Conservation (phyloP, 2,329 filamentous ascomycete genomes). For the Didymella pinodella region DNA sequence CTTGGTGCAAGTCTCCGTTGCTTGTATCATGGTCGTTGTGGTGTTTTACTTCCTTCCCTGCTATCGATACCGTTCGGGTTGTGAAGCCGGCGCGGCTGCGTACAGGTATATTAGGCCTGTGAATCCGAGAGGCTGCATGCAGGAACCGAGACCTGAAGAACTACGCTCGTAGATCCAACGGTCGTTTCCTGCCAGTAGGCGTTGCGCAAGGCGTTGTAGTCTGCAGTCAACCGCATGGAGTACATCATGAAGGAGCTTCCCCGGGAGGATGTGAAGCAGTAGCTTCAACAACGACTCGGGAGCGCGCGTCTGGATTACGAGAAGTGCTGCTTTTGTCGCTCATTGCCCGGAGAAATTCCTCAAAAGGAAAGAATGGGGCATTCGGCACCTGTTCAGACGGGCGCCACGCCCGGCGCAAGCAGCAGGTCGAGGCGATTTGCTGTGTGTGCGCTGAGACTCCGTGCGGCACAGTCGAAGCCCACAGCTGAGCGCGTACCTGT, state of each 20-base stretch:
- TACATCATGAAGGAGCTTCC: neutral
- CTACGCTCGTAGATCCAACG: constrained; percentile 2
- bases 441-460: constrained; percentile 9
- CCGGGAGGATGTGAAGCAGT: constrained; percentile 1
- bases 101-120: too few species aligned
- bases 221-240: neutral
- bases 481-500: constrained; percentile 15
- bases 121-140: constrained; percentile 1
- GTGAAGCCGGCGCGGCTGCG: neutral
- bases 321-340: constrained; percentile 9
- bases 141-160: constrained; percentile 1
- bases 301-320: constrained; percentile 7
- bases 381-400: constrained; percentile 10
- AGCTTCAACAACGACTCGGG: neutral
- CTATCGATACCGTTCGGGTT: neutral
- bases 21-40: constrained; percentile 4
- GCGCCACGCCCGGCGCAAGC: constrained; percentile 11
- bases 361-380: constrained; percentile 2
- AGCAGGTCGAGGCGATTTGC: constrained; percentile 11
- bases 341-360: neutral
- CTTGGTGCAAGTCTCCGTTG: constrained; percentile 5
- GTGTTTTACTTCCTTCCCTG: neutral
- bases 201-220: neutral
- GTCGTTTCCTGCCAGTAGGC: constrained; percentile 8
- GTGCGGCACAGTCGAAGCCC: constrained; percentile 12